Conservation (phyloP, 768 basidiomycete genomes). For the Termitomyces sp. region DNA sequence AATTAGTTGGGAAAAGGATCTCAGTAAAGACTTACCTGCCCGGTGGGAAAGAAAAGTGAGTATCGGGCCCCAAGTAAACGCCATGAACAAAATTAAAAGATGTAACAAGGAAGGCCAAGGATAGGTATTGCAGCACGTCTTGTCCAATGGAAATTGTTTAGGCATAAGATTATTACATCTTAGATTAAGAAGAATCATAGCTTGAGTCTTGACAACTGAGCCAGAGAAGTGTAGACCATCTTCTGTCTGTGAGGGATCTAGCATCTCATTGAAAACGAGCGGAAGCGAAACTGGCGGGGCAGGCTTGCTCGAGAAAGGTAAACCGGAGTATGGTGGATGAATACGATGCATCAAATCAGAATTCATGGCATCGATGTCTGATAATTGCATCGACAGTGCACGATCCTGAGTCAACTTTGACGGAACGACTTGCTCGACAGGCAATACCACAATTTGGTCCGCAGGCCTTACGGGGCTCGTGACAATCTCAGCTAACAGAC, state of each 20-base stretch:
- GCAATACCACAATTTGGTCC: slow-evolving; percentile 72
- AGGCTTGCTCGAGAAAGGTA: slow-evolving; percentile 18
- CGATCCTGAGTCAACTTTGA: slow-evolving; percentile 63
- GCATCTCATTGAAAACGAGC: slow-evolving; percentile 75
- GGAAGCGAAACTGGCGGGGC: slow-evolving; percentile 52
- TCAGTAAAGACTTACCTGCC: slow-evolving; percentile 12
- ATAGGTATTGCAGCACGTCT: slow-evolving; percentile 79
- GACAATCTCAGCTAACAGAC: slow-evolving; percentile 47
- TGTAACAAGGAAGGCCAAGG: slow-evolving; percentile 60
- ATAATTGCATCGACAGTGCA: slow-evolving; percentile 60
- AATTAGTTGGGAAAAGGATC: neutral
- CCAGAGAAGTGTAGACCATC: slow-evolving; percentile 84
- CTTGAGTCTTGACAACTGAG: slow-evolving; percentile 58
- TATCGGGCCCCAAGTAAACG: slow-evolving; percentile 49
- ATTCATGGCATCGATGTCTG: slow-evolving; percentile 91
- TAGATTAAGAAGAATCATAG: slow-evolving; percentile 72
- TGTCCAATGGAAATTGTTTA: slow-evolving; percentile 59
- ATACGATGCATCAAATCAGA: slow-evolving; percentile 74
- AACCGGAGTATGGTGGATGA: slow-evolving; percentile 22
- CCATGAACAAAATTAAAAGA: slow-evolving; percentile 38
- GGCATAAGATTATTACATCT: slow-evolving; percentile 72
- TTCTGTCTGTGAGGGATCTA: slow-evolving; percentile 66
- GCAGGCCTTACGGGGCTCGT: slow-evolving; percentile 39
- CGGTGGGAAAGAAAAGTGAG: slow-evolving; percentile 27
- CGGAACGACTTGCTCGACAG: slow-evolving; percentile 66